These are phyloP conservation scores for Furcasterigmium furcatum DNA, from an alignment of 2,329 filamentous ascomycete species.

Conservation along the genomic window DNA sequence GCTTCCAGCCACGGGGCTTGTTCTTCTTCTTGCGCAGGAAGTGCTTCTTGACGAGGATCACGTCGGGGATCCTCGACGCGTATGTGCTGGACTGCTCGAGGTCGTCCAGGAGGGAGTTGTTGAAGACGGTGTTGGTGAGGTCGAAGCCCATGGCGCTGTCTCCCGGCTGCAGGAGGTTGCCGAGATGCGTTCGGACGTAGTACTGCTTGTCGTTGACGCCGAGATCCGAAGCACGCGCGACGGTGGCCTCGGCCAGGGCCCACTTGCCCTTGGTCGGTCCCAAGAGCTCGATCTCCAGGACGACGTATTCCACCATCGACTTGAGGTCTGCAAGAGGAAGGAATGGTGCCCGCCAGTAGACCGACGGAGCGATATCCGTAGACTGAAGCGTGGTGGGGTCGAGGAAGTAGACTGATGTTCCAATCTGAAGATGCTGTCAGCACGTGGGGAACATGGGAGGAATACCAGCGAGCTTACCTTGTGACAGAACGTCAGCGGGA, in stretches of 20 bases:
- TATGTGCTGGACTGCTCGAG: conserved; percentile 77
- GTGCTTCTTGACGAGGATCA: conserved; percentile 95
- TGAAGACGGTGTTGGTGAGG: conserved; percentile 85
- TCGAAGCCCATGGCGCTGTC: conserved; percentile 96
- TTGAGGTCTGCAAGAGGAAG: conserved; percentile 76
- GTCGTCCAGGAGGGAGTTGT: conserved; percentile 80
- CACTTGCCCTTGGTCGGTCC: conserved; percentile 76
- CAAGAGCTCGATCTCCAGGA: conserved; percentile 88
- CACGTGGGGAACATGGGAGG: neutral
- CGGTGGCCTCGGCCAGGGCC: conserved; percentile 81
- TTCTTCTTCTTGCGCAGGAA: conserved; percentile 84
- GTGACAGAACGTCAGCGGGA: conserved; percentile 81
- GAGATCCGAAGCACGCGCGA: conserved; percentile 83
- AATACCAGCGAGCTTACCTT: conserved; percentile 6
- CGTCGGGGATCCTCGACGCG: conserved; percentile 79
- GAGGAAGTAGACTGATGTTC: conserved; percentile 84
- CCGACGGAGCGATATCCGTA: conserved; percentile 74
- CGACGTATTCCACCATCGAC: conserved; percentile 85
- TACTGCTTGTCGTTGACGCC: conserved; percentile 84
- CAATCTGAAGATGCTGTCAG: conserved; percentile 44
- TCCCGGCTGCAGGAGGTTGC: conserved; percentile 78
- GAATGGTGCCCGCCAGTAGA: conserved; percentile 93
- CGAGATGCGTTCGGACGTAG: conserved; percentile 87
- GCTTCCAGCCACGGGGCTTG: conserved; percentile 83
- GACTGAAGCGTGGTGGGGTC: conserved; percentile 91